Conservation (phyloP, 2,329 filamentous ascomycete genomes). For the Arthrobotrys musiformis region DNA sequence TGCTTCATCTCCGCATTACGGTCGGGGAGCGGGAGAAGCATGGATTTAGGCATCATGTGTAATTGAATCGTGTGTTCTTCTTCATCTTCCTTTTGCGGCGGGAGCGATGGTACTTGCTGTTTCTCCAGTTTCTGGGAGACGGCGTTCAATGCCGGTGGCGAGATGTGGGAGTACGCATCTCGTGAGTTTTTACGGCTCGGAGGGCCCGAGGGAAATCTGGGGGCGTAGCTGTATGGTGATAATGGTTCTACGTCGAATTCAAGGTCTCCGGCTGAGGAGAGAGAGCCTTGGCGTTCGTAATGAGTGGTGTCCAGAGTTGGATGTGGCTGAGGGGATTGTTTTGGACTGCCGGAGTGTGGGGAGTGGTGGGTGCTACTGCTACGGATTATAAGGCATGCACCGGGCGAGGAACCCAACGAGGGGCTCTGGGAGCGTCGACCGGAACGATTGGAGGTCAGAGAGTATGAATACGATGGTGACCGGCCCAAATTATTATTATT, state of each 20-base stretch:
- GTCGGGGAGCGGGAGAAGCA: slow-evolving; percentile 48
- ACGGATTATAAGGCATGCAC: slow-evolving; percentile 42
- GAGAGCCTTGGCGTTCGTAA: slow-evolving; percentile 2
- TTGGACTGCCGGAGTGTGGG: slow-evolving; percentile 33
- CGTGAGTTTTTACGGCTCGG: slow-evolving; percentile 41
- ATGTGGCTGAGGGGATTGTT: neutral
- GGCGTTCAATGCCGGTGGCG: slow-evolving; percentile 16
- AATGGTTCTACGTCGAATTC: slow-evolving; percentile 53
- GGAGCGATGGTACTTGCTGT: slow-evolving; percentile 3
- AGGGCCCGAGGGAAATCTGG: slow-evolving; percentile 13
- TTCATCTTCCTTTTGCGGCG: slow-evolving; percentile 13
- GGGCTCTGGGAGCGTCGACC: neutral
- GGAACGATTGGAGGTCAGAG: slow-evolving; percentile 22
- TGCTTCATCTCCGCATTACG: slow-evolving; percentile 53
- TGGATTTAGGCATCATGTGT: slow-evolving; percentile 51
- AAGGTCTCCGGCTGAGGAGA: slow-evolving; percentile 25
- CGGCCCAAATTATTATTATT: neutral
- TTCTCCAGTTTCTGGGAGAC: slow-evolving; percentile 38
- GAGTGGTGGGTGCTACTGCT: slow-evolving; percentile 35
- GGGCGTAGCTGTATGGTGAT: slow-evolving; percentile 43
- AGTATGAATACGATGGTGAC: slow-evolving; percentile 41
- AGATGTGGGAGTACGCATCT: slow-evolving; percentile 38
- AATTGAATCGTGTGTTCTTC: slow-evolving; percentile 46
- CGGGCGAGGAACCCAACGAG: slow-evolving; percentile 30
- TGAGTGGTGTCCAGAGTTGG: neutral